Conservation (phyloP, 345 rosid genomes). For the Arabis hirsuta region DNA sequence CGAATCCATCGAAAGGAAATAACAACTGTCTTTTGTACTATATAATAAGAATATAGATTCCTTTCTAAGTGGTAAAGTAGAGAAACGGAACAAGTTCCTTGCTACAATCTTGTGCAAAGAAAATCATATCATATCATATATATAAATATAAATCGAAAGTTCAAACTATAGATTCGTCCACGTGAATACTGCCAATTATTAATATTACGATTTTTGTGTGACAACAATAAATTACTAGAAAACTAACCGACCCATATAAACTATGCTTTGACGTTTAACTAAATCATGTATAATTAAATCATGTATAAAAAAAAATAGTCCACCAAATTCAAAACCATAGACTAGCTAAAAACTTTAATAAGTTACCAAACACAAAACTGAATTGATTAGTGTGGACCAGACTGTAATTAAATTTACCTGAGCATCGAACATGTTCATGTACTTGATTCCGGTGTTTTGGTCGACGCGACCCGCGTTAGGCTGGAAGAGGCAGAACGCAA, state of each 20-base stretch:
- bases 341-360: neutral
- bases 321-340: conserved; percentile 36
- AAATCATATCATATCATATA: neutral
- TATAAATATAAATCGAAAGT: conserved; percentile 5
- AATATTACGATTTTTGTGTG: conserved; percentile 10
- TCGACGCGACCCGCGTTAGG: conserved; percentile 92
- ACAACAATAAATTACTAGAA: conserved; percentile 24
- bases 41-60: conserved; percentile 31
- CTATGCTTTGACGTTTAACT: conserved; percentile 21
- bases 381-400: conserved; percentile 14
- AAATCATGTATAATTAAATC: neutral
- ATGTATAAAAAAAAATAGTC: neutral
- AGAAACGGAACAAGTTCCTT: conserved; percentile 37
- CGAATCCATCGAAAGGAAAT: neutral
- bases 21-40: conserved; percentile 40
- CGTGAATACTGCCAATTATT: conserved; percentile 29
- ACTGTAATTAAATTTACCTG: conserved; percentile 58
- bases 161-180: conserved; percentile 37
- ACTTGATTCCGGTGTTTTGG: conserved; percentile 68
- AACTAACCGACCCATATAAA: conserved; percentile 25
- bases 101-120: conserved; percentile 35
- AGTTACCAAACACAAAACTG: conserved; percentile 21
- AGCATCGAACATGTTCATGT: conserved; percentile 98
- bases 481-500: conserved; percentile 83
- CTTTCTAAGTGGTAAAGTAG: conserved; percentile 34